Evolutionary conservation across 805 yeast genomes (phyloP), one percentile per base, ranked within the genome.

Genomic region (Candida michaelii): DNA sequence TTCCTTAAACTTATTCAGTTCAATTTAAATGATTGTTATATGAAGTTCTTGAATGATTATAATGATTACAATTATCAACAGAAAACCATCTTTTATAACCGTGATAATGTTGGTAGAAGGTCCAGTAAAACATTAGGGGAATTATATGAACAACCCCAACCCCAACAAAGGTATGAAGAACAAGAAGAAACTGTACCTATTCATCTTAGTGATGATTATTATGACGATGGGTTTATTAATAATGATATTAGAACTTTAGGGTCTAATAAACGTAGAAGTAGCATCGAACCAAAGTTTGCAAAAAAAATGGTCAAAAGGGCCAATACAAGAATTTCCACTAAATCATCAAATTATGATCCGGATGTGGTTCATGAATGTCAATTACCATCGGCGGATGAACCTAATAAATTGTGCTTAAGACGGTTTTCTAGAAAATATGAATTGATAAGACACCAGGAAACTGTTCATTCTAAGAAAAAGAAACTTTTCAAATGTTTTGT

Each of bases 371-470:
- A 71, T 47, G 76, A 71, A 50, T 71, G 76, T 51, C 74, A 67
- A 45, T 56, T 71, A 27, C 69, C 74, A 3, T 65, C 72, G 1
- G 66, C 74, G 4, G 76, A 69, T 40, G 74, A 67, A 36, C 69
- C 73, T 3, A 56, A 60, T 27, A 62, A 62, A 47, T 46, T 65
- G 39, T 71, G 76, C 44, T 55, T 68, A 46, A 65, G 76, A 36
- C 54, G 74, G 21, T 71, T 71, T 47, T 66, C 74, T 16, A 55
- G 76, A 39, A 95, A 97, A 14, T 91, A 91, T 60, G 99, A 91
- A 68, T 73, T 91, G 56, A 85, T 90, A 18, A 79, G 99, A 54
- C 99, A 91, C 63, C 97, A 91, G 63, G 96, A 91, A 56, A 93
- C 98, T 0, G 90, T 91, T 42, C 99, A 91, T 62, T 93, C 97